Evolutionary conservation across 768 basidiomycete species (phyloP).

Genomic region (Suillus brevipes): DNA sequence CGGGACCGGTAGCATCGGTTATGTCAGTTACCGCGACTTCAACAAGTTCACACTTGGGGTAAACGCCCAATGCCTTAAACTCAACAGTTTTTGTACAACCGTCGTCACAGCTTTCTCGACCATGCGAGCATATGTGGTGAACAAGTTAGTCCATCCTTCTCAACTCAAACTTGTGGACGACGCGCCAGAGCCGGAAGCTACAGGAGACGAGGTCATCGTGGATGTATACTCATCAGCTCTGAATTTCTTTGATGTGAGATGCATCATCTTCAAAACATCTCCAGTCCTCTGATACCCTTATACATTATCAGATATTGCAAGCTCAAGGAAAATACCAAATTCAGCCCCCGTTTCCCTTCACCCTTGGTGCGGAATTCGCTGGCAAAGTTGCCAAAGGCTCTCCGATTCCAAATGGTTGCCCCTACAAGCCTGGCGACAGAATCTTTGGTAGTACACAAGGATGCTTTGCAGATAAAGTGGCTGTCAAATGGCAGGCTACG

Average conservation of each 20-base stretch:
- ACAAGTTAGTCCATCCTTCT: conserved; percentile 67
- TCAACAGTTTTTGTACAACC: neutral
- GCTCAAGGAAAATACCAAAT: conserved; percentile 87
- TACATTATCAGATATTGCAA: conserved; percentile 64
- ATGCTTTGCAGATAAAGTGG: conserved; percentile 75
- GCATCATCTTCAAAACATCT: conserved; percentile 10
- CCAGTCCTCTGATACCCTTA: conserved; percentile 7
- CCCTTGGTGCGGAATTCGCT: conserved; percentile 83
- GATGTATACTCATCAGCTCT: conserved; percentile 75
- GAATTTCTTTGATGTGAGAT: conserved; percentile 71
- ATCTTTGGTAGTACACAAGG: conserved; percentile 87
- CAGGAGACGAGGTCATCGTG: conserved; percentile 61
- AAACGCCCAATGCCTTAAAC: neutral
- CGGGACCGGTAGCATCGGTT: neutral
- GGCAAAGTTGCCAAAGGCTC: conserved; percentile 70
- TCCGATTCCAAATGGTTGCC: conserved; percentile 77
- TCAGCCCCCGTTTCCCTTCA: conserved; percentile 83
- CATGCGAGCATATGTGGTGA: conserved; percentile 82
- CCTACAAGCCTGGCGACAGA: conserved; percentile 78
- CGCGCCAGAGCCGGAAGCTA: conserved; percentile 54
- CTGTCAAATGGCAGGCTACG: conserved; percentile 49
- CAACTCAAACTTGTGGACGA: conserved; percentile 54
- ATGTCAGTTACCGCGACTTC: neutral
- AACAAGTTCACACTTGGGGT: neutral
- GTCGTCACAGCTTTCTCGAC: conserved; percentile 6